These are phyloP conservation scores for Lentithecium fluviatile DNA, from an alignment of 495 filamentous ascomycete genomes.

Conservation along the genomic window DNA sequence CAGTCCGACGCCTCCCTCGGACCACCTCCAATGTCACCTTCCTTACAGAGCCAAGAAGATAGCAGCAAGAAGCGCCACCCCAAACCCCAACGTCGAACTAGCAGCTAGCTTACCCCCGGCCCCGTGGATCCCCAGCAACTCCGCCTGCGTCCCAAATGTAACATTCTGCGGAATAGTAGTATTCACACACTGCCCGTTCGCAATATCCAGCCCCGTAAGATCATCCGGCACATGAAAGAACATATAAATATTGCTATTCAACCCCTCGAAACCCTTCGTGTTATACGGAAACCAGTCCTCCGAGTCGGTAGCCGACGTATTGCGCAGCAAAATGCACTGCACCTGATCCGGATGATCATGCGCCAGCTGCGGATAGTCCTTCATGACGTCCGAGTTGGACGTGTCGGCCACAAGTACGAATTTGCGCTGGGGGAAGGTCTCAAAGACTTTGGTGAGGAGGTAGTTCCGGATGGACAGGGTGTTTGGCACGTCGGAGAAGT, in stretches of 20 bases:
- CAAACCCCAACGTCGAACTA: slow-evolving; percentile 17
- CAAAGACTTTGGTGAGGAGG: slow-evolving; percentile 67
- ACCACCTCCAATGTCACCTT: no score
- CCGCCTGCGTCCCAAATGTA: slow-evolving; percentile 66
- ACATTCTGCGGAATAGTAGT: slow-evolving; percentile 61
- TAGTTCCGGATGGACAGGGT: slow-evolving; percentile 68
- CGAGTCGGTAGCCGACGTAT: slow-evolving; percentile 65
- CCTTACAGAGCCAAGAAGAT: slow-evolving; percentile 8
- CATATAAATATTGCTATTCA: slow-evolving; percentile 68
- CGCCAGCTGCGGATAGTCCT: slow-evolving; percentile 65
- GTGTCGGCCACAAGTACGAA: slow-evolving; percentile 78
- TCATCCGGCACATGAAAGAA: slow-evolving; percentile 74
- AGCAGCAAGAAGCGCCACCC: slow-evolving; percentile 29
- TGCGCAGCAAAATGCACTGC: slow-evolving; percentile 77
- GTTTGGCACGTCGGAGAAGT: slow-evolving; percentile 70
- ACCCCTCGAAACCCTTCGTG: slow-evolving; percentile 63
- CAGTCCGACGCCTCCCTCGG: no score
- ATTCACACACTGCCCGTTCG: slow-evolving; percentile 69
- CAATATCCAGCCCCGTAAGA: slow-evolving; percentile 63
- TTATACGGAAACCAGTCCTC: slow-evolving; percentile 68
- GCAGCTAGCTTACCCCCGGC: slow-evolving; percentile 9
- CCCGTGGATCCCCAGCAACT: slow-evolving; percentile 47
- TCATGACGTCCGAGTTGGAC: slow-evolving; percentile 75
- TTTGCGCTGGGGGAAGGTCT: slow-evolving; percentile 70
- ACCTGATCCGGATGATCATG: slow-evolving; percentile 66